Conservation (phyloP, 768 basidiomycete species). For the Suillus hirtellus region DNA sequence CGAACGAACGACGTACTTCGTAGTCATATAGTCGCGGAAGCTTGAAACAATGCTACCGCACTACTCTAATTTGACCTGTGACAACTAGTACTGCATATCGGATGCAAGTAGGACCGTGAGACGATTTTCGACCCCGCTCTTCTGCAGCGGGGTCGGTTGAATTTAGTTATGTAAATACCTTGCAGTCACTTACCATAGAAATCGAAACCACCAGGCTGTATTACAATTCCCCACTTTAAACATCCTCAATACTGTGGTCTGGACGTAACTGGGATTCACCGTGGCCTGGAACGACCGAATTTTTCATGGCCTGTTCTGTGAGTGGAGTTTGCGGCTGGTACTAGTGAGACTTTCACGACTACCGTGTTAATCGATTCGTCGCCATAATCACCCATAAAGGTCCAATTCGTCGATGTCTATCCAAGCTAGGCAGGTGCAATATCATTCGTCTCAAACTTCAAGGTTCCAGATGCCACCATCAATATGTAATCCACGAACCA, state of each 20-base stretch:
- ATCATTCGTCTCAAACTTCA: neutral
- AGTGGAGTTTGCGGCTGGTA: too few relatives aligned
- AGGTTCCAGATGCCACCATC: neutral
- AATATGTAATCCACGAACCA: slow-evolving; percentile 3
- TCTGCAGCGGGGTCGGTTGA: neutral
- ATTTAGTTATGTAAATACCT: neutral
- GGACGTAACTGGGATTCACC: neutral
- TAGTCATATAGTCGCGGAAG: neutral
- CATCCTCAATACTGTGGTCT: neutral
- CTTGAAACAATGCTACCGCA: neutral
- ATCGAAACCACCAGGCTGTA: neutral
- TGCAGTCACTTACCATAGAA: neutral
- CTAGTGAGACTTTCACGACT: too few relatives aligned
- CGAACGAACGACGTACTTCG: neutral
- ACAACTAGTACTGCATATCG: neutral
- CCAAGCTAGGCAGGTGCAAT: slow-evolving; percentile 1
- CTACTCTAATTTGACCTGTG: neutral
- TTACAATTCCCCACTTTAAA: neutral
- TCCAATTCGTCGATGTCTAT: neutral
- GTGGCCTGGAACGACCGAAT: too few relatives aligned
- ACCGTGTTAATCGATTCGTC: neutral
- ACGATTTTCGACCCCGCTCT: neutral
- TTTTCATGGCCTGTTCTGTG: too few relatives aligned
- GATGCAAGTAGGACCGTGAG: neutral
- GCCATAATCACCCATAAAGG: neutral